These are phyloP conservation scores for Diplodia corticola DNA, from an alignment of 2,329 filamentous ascomycete species.

Conservation along the genomic window DNA sequence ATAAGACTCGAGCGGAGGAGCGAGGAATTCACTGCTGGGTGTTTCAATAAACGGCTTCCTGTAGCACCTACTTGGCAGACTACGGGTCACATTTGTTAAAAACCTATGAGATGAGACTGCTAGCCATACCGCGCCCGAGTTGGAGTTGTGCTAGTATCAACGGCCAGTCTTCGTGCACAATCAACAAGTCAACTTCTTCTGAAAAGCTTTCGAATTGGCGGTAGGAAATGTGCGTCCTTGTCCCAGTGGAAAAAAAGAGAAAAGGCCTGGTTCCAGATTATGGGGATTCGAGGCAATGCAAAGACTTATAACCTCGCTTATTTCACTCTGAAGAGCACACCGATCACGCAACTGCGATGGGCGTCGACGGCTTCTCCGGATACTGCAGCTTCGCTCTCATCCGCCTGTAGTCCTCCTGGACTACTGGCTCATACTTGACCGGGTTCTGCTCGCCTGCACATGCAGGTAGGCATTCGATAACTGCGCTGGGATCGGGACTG, in stretches of 20 bases:
- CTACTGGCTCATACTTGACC: conserved; percentile 21
- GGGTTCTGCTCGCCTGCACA: conserved; percentile 8
- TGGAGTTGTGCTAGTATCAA: conserved; percentile 10
- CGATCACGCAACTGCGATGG: background rate
- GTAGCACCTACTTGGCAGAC: background rate
- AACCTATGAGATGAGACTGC: background rate
- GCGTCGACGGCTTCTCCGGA: background rate
- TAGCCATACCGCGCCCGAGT: background rate
- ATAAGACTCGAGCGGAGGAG: background rate
- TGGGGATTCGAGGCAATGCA: no score
- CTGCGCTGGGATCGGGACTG: conserved; percentile 49
- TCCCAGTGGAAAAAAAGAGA: no score
- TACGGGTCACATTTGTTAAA: background rate
- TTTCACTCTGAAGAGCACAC: background rate
- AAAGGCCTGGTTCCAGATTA: no score
- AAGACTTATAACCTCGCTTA: no score
- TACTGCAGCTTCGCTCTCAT: conserved; percentile 23
- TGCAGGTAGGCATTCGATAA: conserved; percentile 45
- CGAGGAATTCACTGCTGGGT: no score
- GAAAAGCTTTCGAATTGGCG: background rate
- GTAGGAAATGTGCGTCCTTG: no score
- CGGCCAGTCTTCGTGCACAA: background rate
- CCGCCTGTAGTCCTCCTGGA: conserved; percentile 20
- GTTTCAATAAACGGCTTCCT: background rate
- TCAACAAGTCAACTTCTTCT: background rate